Base-by-base conservation (phyloP, 768 basidiomycete genomes). In the Lactarius deliciosus region DNA sequence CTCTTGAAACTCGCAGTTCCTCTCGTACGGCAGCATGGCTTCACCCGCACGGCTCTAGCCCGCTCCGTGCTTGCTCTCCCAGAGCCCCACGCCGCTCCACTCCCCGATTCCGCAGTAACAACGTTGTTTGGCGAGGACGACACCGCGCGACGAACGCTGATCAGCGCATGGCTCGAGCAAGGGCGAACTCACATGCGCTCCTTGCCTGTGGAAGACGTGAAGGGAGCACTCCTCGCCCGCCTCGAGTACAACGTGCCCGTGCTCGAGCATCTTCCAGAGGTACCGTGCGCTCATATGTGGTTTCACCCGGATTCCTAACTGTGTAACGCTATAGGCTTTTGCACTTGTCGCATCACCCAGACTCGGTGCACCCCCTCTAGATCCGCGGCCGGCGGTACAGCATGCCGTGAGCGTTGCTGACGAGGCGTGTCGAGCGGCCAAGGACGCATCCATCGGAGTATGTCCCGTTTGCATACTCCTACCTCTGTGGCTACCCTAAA, bases 81-180 rank as follows among this genome's bases (percentile, higher is more conserved):
- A 7, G 63, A 74, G 34, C 78, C 81, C 1, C 87, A 86, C 71
- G 28, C 80, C 1, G 77, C 82, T 63, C 90, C 89, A 8, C 84
- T 94, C 25, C 82, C 87, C 0, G 91, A 93, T 64, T 77, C 80
- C 0, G 87, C 90, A 0, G 83, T 94, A 25, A 84, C 87, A 2
- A 82, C 88, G 7, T 78, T 94, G 7, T 94, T 93, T 76, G 92
- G 92, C 9, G 70, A 73, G 16, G 92, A 88, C 28, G 85, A 90
- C 64, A 75, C 83, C 36, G 90, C 92, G 1, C 79, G 87, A 16
- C 80, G 81, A 62, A 83, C 82, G 5, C 79, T 94, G 34, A 81
- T 92, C 53, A 75, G 80, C n/a, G 88, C 87, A 0, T 94, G 92
- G 91, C 73, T 94, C 41, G 83, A 87, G 22, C 84, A 87, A 65